Conservation (phyloP, 805 yeast genomes). For the Hemisphaericaspora nanyangensis region DNA sequence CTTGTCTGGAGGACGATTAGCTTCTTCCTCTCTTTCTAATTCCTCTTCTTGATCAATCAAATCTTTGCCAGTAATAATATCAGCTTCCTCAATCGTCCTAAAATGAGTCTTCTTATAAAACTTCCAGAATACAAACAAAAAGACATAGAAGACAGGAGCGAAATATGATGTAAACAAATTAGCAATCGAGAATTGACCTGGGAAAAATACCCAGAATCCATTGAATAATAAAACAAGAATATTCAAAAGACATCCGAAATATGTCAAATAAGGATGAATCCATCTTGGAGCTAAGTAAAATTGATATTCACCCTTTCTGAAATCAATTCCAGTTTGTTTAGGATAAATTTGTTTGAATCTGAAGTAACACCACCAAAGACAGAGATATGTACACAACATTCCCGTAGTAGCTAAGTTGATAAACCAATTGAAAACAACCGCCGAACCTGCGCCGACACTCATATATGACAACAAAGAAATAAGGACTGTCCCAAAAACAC, state of each 20-base stretch:
- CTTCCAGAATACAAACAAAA: slow-evolving; percentile 29
- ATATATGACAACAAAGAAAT: slow-evolving; percentile 27
- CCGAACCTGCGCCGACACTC: slow-evolving; percentile 24
- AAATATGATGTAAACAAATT: slow-evolving; percentile 35
- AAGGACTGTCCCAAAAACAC: slow-evolving; percentile 19
- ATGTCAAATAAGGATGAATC: slow-evolving; percentile 24
- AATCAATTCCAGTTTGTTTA: slow-evolving; percentile 22
- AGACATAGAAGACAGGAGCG: slow-evolving; percentile 29
- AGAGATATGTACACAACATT: slow-evolving; percentile 24
- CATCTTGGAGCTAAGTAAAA: slow-evolving; percentile 18
- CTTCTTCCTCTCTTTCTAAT: slow-evolving; percentile 19
- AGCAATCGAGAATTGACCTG: slow-evolving; percentile 30
- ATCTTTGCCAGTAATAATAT: slow-evolving; percentile 29
- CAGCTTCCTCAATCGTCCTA: slow-evolving; percentile 29
- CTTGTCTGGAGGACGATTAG: slow-evolving; percentile 3
- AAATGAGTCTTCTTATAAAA: slow-evolving; percentile 26
- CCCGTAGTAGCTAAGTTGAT: slow-evolving; percentile 35
- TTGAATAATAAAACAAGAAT: slow-evolving; percentile 28
- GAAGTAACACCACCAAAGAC: slow-evolving; percentile 30
- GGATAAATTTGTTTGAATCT: slow-evolving; percentile 25
- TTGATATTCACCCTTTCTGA: slow-evolving; percentile 10
- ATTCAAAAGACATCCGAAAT: slow-evolving; percentile 21
- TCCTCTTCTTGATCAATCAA: slow-evolving; percentile 35
- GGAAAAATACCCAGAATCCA: slow-evolving; percentile 42
- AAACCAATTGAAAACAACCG: slow-evolving; percentile 33